phyloP scores from a whole-genome alignment of 306 rosid genomes.

The Prunus davidiana region DNA sequence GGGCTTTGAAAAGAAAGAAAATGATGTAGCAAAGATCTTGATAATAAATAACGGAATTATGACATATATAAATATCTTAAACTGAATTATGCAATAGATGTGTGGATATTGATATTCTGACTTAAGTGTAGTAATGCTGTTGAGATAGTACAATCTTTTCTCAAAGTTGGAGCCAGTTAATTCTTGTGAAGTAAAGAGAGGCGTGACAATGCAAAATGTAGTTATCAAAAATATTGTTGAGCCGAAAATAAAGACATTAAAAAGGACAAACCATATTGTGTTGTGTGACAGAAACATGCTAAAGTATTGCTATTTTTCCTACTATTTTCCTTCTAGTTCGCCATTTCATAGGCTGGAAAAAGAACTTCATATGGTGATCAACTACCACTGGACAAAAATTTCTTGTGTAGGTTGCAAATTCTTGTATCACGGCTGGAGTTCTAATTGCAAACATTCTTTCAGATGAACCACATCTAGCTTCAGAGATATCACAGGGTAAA shows the following conservation, averaged over 20 bases:
- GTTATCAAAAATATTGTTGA: too few species aligned
- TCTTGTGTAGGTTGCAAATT: slow-evolving; percentile 67
- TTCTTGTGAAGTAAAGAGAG: too few species aligned
- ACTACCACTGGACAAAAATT: not conserved
- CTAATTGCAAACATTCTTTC: slow-evolving; percentile 83
- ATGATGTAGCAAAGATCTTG: not conserved
- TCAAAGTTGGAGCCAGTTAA: too few species aligned
- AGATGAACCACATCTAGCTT: slow-evolving; percentile 52
- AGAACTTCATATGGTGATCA: not conserved
- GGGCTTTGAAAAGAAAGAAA: not conserved
- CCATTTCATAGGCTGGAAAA: not conserved
- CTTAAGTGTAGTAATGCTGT: too few species aligned
- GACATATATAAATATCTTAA: not conserved
- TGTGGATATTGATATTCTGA: not conserved
- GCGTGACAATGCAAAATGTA: too few species aligned
- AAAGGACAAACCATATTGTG: too few species aligned
- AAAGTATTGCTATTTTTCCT: not conserved
- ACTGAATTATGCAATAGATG: not conserved
- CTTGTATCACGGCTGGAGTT: slow-evolving; percentile 77
- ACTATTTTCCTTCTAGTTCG: not conserved
- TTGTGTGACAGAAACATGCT: not conserved
- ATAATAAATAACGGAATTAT: not conserved
- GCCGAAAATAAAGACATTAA: too few species aligned
- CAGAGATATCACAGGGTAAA: slow-evolving; percentile 62
- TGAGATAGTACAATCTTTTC: too few species aligned